Evolutionary conservation across 140 eudicot species (phyloP).

Genomic region (Eryngium alpinum): DNA sequence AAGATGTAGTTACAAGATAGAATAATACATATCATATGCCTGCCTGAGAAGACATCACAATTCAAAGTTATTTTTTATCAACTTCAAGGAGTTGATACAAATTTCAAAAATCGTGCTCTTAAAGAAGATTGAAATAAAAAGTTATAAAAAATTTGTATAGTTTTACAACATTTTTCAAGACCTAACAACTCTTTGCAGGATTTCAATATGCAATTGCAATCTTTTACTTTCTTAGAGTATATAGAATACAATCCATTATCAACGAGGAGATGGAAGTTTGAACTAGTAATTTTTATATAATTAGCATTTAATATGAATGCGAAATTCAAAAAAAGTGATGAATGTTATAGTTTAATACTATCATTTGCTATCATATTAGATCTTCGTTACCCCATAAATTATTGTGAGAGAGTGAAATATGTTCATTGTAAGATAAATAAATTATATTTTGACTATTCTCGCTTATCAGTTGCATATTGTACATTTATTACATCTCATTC

Average conservation of each 20-base stretch:
- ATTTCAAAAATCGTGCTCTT: neutral
- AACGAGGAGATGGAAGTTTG: neutral
- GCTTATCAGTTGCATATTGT: neutral
- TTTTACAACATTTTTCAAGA: slow-evolving; percentile 13
- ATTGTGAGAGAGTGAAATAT: neutral
- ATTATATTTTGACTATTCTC: neutral
- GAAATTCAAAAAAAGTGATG: slow-evolving; percentile 13
- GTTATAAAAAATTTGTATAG: neutral
- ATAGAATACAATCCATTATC: slow-evolving; percentile 1
- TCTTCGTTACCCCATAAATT: slow-evolving; percentile 1
- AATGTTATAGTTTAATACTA: neutral
- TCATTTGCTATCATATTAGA: slow-evolving; percentile 15
- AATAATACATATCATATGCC: slow-evolving; percentile 13
- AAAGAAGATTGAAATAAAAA: neutral
- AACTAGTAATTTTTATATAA: neutral
- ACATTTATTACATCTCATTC: neutral
- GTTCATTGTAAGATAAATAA: neutral
- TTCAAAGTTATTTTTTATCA: neutral
- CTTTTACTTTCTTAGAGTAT: slow-evolving; percentile 4
- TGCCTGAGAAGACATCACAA: slow-evolving; percentile 1
- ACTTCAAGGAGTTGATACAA: neutral
- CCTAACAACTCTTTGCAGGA: slow-evolving; percentile 15
- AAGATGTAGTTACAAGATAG: slow-evolving; percentile 13
- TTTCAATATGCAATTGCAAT: slow-evolving; percentile 1
- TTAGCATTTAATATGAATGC: neutral